These are phyloP conservation scores for Fusarium concolor DNA, from an alignment of 2,329 filamentous ascomycete genomes.

Conservation along the genomic window DNA sequence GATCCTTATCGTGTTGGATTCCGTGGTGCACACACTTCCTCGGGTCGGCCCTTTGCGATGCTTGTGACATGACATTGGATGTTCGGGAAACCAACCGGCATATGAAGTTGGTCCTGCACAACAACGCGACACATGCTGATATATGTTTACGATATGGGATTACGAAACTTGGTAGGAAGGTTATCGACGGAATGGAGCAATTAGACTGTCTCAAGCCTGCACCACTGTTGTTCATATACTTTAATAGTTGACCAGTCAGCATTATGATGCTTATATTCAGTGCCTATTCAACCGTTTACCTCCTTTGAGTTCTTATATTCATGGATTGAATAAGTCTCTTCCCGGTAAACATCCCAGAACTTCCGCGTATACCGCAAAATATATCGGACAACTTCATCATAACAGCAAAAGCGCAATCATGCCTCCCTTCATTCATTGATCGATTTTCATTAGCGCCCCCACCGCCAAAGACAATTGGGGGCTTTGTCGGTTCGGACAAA, in stretches of 20 bases:
- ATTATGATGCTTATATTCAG: not conserved
- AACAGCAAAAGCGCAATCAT: not conserved
- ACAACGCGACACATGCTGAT: not conserved
- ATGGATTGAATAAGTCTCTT: not conserved
- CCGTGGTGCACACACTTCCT: conserved; percentile 12
- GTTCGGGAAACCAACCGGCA: conserved; percentile 14
- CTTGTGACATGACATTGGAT: conserved; percentile 9
- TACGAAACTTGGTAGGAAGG: conserved; percentile 13
- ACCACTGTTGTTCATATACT: not conserved
- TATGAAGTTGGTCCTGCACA: not conserved
- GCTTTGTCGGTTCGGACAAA: conserved; percentile 25
- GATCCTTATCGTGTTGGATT: not conserved
- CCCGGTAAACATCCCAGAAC: not conserved
- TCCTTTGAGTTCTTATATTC: not conserved
- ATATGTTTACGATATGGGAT: conserved; percentile 18
- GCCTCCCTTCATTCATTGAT: not conserved
- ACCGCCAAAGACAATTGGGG: conserved; percentile 14
- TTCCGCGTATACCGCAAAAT: not conserved
- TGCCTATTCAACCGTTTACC: not conserved
- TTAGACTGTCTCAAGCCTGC: not conserved
- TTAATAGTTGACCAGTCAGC: not conserved
- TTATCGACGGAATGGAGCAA: not conserved
- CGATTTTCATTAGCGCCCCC: conserved; percentile 12
- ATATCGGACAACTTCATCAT: not conserved
- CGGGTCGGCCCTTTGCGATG: conserved; percentile 23